Conservation (phyloP, 352 stramenopile species). For the Globisporangium orthogonon region DNA sequence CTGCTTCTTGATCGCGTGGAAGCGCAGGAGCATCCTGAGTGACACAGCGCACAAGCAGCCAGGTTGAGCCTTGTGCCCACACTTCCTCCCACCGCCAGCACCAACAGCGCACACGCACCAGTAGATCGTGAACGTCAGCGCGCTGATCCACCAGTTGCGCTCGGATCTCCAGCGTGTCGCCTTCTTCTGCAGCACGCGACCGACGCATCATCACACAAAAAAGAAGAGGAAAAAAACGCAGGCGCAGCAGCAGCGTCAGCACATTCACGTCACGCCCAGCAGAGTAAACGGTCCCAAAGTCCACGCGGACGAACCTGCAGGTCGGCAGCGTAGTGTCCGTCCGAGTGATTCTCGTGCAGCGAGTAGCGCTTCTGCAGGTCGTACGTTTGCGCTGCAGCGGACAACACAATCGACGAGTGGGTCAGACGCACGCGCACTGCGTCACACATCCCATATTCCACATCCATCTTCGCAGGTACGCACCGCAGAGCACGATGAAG, state of each 20-base stretch:
- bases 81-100: not conserved
- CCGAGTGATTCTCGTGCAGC: slow-evolving; percentile 17
- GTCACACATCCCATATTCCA: not conserved
- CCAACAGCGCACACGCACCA: slow-evolving; percentile 27
- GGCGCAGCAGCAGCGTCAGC: too few species aligned
- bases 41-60: not conserved
- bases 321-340: slow-evolving; percentile 62
- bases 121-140: slow-evolving; percentile 82
- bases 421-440: not conserved
- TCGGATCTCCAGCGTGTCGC: slow-evolving; percentile 68
- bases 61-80: too few species aligned
- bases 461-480: not conserved
- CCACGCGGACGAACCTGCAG: slow-evolving; percentile 34
- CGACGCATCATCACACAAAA: not conserved
- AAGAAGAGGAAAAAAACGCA: too few species aligned
- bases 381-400: slow-evolving; percentile 51
- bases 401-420: not conserved
- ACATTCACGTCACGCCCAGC: too few species aligned
- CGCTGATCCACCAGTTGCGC: slow-evolving; percentile 84
- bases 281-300: too few species aligned
- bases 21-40: slow-evolving; percentile 66
- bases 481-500: slow-evolving; percentile 54
- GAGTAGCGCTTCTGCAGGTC: slow-evolving; percentile 78
- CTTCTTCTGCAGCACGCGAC: slow-evolving; percentile 39
- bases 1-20: slow-evolving; percentile 79